These are phyloP conservation scores for Trichoderma sp. DNA, from an alignment of 2,329 filamentous ascomycete species.

Conservation along the genomic window DNA sequence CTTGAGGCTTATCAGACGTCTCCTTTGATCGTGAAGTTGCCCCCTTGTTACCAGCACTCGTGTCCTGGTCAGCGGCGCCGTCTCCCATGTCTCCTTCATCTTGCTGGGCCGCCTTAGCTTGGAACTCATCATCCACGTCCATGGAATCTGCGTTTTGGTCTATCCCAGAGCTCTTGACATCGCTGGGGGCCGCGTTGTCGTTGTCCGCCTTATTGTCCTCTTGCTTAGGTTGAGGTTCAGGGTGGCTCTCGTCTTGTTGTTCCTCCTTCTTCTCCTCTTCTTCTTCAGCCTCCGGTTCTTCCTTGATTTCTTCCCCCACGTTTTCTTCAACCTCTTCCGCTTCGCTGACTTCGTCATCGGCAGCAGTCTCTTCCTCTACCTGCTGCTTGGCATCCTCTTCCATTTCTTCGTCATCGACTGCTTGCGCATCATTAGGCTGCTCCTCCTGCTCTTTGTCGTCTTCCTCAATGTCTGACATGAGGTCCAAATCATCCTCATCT, in stretches of 20 bases:
- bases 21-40: conserved; percentile 54
- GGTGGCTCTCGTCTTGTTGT: conserved; percentile 51
- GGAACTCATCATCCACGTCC: conserved; percentile 64
- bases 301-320: conserved; percentile 50
- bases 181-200: conserved; percentile 67
- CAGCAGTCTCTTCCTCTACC: conserved; percentile 43
- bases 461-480: conserved; percentile 59
- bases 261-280: conserved; percentile 57
- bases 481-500: conserved; percentile 61
- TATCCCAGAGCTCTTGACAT: conserved; percentile 65
- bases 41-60: conserved; percentile 66
- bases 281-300: conserved; percentile 47
- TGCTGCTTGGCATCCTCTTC: conserved; percentile 45
- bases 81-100: conserved; percentile 70
- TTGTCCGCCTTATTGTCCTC: conserved; percentile 58
- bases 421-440: conserved; percentile 44
- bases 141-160: conserved; percentile 67
- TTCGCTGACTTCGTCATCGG: conserved; percentile 61
- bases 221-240: conserved; percentile 44
- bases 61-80: conserved; percentile 65
- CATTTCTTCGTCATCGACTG: conserved; percentile 43
- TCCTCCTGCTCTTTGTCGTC: conserved; percentile 45
- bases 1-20: conserved; percentile 51
- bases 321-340: conserved; percentile 57
- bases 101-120: conserved; percentile 64